These are phyloP conservation scores for Starmera caribaea DNA, from an alignment of 805 yeast genomes.

Conservation along the genomic window DNA sequence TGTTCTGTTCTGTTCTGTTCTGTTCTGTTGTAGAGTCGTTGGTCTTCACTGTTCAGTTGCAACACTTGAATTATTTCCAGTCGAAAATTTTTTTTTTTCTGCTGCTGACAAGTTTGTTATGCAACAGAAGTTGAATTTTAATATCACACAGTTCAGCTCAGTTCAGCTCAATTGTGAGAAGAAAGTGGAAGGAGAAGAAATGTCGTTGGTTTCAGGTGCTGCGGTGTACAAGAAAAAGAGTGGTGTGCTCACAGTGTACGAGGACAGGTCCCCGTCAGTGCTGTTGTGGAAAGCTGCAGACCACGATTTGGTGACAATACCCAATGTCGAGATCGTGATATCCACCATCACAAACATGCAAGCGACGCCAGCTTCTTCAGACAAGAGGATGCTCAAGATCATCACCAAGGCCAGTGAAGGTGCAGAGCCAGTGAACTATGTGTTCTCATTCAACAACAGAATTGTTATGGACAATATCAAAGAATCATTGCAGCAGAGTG, in stretches of 20 bases:
- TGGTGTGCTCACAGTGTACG: slow-evolving; percentile 47
- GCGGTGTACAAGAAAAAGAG: slow-evolving; percentile 44
- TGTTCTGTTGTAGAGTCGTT: too few species aligned
- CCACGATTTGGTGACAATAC: slow-evolving; percentile 23
- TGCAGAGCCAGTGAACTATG: slow-evolving; percentile 19
- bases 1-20: too few species aligned
- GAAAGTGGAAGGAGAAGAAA: slow-evolving; percentile 1
- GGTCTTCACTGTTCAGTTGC: too few species aligned
- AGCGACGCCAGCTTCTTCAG: slow-evolving; percentile 59
- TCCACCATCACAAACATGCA: slow-evolving; percentile 42
- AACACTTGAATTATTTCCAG: too few species aligned
- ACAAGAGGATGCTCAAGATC: slow-evolving; percentile 57
- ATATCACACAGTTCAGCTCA: too few species aligned
- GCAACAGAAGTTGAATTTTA: too few species aligned
- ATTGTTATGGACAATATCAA: slow-evolving; percentile 70
- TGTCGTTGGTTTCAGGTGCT: slow-evolving; percentile 39
- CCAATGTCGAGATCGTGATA: slow-evolving; percentile 30
- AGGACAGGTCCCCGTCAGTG: slow-evolving; percentile 46
- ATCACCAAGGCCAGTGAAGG: slow-evolving; percentile 32
- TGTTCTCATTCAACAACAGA: slow-evolving; percentile 61
- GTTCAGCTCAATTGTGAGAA: too few species aligned
- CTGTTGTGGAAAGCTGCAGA: slow-evolving; percentile 54
- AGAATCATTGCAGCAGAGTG: slow-evolving; percentile 54
- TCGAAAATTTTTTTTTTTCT: too few species aligned
- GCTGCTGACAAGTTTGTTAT: too few species aligned